A percentile compares a stretch with the other conserved stretches of the same genome.
phyloP scores from a whole-genome alignment of 345 rosid species.

The Citropsis articulata region DNA sequence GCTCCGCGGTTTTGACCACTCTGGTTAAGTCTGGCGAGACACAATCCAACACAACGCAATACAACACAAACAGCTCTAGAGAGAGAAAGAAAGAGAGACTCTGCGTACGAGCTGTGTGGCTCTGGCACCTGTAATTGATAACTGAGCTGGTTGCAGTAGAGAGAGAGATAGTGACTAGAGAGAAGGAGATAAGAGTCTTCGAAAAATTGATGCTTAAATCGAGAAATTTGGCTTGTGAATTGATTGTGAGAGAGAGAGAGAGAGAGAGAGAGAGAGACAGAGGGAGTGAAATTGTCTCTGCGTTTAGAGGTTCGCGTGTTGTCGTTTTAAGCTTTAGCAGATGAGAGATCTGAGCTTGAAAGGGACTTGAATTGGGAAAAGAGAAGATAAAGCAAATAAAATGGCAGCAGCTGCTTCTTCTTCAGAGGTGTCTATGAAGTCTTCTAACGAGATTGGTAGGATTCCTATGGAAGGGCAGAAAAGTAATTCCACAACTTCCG shows the following conservation, averaged over 20 bases:
- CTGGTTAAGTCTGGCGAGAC: slow-evolving; percentile 43
- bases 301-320: background rate
- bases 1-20: slow-evolving; percentile 52
- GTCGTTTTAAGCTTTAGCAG: slow-evolving; percentile 8
- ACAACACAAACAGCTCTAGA: slow-evolving; percentile 12
- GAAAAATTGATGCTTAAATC: slow-evolving; percentile 24
- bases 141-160: slow-evolving; percentile 22
- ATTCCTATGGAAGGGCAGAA: slow-evolving; percentile 38
- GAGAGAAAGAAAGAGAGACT: slow-evolving; percentile 21
- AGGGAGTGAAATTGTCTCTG: background rate
- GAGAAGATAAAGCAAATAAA: background rate
- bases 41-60: slow-evolving; percentile 14
- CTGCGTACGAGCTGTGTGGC: slow-evolving; percentile 26
- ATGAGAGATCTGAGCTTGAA: slow-evolving; percentile 56
- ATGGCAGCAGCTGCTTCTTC: slow-evolving; percentile 22
- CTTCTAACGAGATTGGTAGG: slow-evolving; percentile 30
- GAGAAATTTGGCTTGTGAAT: slow-evolving; percentile 26
- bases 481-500: slow-evolving; percentile 26
- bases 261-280: background rate
- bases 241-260: background rate
- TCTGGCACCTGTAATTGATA: slow-evolving; percentile 28
- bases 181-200: slow-evolving; percentile 11
- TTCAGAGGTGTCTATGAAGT: slow-evolving; percentile 42
- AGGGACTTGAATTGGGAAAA: background rate
- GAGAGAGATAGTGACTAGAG: slow-evolving; percentile 27